These are phyloP conservation scores for Penicillium oxalicum DNA, from an alignment of 2,329 filamentous ascomycete species.

Conservation along the genomic window DNA sequence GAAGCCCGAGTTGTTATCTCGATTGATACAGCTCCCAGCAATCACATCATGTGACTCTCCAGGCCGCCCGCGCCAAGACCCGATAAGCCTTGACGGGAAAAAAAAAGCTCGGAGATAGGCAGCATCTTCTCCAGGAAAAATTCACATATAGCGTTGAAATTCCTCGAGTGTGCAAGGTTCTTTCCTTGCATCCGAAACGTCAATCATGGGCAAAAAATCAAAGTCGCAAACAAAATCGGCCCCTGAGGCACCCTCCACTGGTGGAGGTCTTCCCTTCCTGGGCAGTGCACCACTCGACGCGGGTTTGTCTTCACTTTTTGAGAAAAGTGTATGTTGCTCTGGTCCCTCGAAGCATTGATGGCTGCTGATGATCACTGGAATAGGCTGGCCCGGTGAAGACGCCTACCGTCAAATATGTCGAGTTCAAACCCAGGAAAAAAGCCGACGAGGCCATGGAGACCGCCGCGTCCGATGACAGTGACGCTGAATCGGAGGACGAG, in stretches of 20 bases:
- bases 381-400: slow-evolving; percentile 39
- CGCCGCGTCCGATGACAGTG: slow-evolving; percentile 22
- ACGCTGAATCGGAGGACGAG: slow-evolving; percentile 29
- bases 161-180: neutral
- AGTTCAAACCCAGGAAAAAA: slow-evolving; percentile 13
- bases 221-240: slow-evolving; percentile 26
- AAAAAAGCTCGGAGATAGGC: slow-evolving; percentile 23
- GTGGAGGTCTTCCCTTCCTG: slow-evolving; percentile 37
- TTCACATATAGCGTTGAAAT: slow-evolving; percentile 9
- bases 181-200: neutral
- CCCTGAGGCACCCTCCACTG: slow-evolving; percentile 12
- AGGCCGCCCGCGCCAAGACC: slow-evolving; percentile 18
- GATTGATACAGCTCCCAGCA: neutral
- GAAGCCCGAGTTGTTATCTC: neutral
- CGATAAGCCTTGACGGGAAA: slow-evolving; percentile 20
- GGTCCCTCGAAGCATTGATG: slow-evolving; percentile 1
- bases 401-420: slow-evolving; percentile 24
- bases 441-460: slow-evolving; percentile 26
- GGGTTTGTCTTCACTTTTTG: slow-evolving; percentile 63
- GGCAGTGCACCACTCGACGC: slow-evolving; percentile 62
- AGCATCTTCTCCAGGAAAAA: slow-evolving; percentile 5
- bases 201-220: slow-evolving; percentile 32
- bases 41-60: slow-evolving; percentile 16
- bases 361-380: slow-evolving; percentile 1
- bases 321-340: slow-evolving; percentile 58